Base-by-base conservation (phyloP, 2,329 filamentous ascomycete genomes). In the Hypocreales sp. region DNA sequence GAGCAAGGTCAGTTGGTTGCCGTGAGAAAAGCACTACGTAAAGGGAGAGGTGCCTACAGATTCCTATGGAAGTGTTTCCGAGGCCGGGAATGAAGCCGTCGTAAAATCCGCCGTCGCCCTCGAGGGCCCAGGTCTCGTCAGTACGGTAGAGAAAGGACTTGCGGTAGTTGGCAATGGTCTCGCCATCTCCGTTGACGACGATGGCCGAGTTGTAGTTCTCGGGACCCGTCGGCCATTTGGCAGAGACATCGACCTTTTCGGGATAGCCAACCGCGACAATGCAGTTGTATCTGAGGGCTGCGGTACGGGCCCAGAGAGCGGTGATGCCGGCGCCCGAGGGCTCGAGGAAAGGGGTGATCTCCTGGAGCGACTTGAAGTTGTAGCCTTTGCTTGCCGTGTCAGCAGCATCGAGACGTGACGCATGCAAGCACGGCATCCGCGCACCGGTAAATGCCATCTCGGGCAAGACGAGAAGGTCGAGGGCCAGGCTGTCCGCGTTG, bases 401-500 rank as follows among this genome's bases (percentile, higher is more conserved):
- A 29, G 22, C 19, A 10, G 8, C 20, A n/a, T n/a, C n/a, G n/a
- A n/a, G n/a, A n/a, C 12, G 22, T 8, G 23, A 18, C 10, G 7
- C n/a, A 18, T 7, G 3, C 9, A 15, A 5, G 20, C 7, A 10
- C n/a, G 7, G 14, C 9, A 10, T 8, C 20, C 16, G 42, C 55
- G 38, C 51, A 79, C 76, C 76, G 31, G 71, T 65, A 43, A 87
- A 83, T 1, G 80, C 77, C 47, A 87, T 55, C 45, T 87, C 81
- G 0, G 81, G 79, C 0, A 87, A 53, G 0, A 87, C 69, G 0
- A 90, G 57, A 17, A 86, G 60, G 42, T 84, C 78, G 15, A 86
- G 60, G 42, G 83, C 77, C 2, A 86, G 25, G n/a, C 63, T 53
- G 2, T 64, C 51, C 0, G 61, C 52, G 5, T 61, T 51, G 0